A percentile compares a stretch with the other conserved stretches of the same genome.
phyloP scores from a whole-genome alignment of 2,329 filamentous ascomycete species.

The Alternaria rosae region DNA sequence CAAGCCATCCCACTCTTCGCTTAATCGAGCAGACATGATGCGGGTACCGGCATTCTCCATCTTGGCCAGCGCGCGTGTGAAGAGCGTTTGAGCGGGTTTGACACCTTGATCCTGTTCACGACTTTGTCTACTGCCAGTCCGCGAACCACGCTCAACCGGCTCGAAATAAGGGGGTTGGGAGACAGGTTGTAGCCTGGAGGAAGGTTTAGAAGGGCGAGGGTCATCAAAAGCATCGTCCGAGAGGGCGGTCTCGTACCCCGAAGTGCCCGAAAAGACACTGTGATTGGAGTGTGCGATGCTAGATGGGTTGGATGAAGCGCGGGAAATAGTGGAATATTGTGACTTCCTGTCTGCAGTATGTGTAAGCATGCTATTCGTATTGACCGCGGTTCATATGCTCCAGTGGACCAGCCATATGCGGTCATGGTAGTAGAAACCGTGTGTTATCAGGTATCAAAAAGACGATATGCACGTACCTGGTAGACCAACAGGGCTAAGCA shows the following conservation, averaged over 20 bases:
- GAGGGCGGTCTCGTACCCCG: slow-evolving; percentile 24
- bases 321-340: slow-evolving; percentile 27
- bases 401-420: not conserved
- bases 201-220: slow-evolving; percentile 19
- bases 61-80: slow-evolving; percentile 33
- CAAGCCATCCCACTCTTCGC: slow-evolving; percentile 39
- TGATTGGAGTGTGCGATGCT: slow-evolving; percentile 25
- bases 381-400: not conserved
- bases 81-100: slow-evolving; percentile 28
- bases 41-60: slow-evolving; percentile 36
- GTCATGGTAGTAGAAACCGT: not conserved
- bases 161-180: slow-evolving; percentile 18
- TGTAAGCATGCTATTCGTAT: slow-evolving; percentile 13
- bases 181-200: not conserved
- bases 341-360: slow-evolving; percentile 15
- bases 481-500: slow-evolving; percentile 6
- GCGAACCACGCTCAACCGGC: slow-evolving; percentile 27
- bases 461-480: slow-evolving; percentile 26
- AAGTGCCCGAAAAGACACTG: slow-evolving; percentile 29
- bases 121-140: slow-evolving; percentile 29
- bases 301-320: slow-evolving; percentile 26
- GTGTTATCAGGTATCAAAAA: not conserved
- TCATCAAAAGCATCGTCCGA: slow-evolving; percentile 25
- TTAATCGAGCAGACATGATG: slow-evolving; percentile 34
- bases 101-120: slow-evolving; percentile 19